phyloP scores from a whole-genome alignment of 345 rosid species.

The Moricandia arvensis region DNA sequence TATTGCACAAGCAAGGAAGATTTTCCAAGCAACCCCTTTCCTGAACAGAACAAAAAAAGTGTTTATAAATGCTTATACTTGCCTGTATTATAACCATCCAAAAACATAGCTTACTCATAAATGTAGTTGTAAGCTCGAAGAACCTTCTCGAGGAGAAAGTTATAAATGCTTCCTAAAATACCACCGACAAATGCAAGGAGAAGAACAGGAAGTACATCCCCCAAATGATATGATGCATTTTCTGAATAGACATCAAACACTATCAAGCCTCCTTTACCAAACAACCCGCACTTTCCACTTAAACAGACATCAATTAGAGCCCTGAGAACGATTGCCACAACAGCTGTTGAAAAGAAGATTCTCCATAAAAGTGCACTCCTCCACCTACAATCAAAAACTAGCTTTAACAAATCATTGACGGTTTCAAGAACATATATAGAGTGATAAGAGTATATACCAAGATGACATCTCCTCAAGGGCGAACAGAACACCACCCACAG shows the following conservation, averaged over 20 bases:
- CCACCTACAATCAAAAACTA: constrained; percentile 42
- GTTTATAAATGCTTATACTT: not conserved
- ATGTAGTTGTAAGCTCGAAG: constrained; percentile 65
- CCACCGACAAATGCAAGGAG: constrained; percentile 84
- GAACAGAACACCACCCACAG: constrained; percentile 88
- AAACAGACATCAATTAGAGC: constrained; percentile 84
- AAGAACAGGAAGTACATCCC: constrained; percentile 77
- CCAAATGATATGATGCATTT: constrained; percentile 62
- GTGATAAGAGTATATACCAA: constrained; percentile 50
- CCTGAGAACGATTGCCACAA: constrained; percentile 81
- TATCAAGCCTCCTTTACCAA: constrained; percentile 91
- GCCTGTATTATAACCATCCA: not conserved
- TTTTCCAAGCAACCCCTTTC: constrained; percentile 59
- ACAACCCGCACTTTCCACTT: constrained; percentile 81
- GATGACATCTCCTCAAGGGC: constrained; percentile 96
- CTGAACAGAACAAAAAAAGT: constrained; percentile 41
- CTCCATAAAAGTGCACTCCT: constrained; percentile 90
- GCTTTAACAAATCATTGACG: no score
- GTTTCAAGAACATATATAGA: no score
- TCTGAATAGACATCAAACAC: constrained; percentile 81
- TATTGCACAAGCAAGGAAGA: constrained; percentile 60
- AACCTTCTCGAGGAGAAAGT: constrained; percentile 67
- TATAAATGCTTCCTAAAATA: constrained; percentile 75
- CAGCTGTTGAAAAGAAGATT: constrained; percentile 83
- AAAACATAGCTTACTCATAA: constrained; percentile 61